Base-by-base conservation (phyloP, 495 filamentous ascomycete genomes). In the Baudoinia panamericana region DNA sequence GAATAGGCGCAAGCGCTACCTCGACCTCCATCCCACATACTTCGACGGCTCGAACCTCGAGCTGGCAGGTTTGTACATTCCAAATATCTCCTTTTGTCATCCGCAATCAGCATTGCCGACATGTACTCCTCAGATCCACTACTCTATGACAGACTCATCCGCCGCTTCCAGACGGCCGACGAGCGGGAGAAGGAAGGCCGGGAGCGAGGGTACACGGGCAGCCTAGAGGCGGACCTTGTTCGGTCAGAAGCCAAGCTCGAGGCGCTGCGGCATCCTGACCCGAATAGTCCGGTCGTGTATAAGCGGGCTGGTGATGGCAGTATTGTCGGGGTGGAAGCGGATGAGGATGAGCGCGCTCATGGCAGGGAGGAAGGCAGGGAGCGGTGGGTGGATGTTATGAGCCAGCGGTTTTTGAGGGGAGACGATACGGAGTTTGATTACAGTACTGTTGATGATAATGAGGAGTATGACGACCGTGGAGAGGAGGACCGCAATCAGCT, bases 391-490 rank as follows among this genome's bases (percentile, higher is more conserved):
- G 69, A 69, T 52, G 79, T 78, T 53, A 74, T 88, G 63, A 64
- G 69, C 16, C 54, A 76, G 40, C 64, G 82, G 21, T 92, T 92
- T 48, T 50, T 88, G 22, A 60, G 67, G 19, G 83, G 83, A 1
- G 68, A 69, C 24, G 84, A 88, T 53, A 59, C 63, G 5, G 84
- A 92, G 33, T 87, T 92, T 45, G 79, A 84, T 29, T 88, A 88
- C 51, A 59, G 46, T 12, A 42, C 13, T 4, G 78, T 87, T 19
- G 84, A 88, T 52, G 63, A 68, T 30, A 74, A 77, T 55, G 77
- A 83, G 21, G 73, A 77, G 29, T 75, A 68, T 27, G 80, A 88
- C 59, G 74, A 79, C 52, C 56, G 69, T 44, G 56, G 52, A 18
- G 66, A 70, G 47, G 73, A 76, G 54, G 67, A 77, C 36, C 46